Conservation (phyloP, 2,329 filamentous ascomycete species). For the Paracorniculantispora psalliotae region DNA sequence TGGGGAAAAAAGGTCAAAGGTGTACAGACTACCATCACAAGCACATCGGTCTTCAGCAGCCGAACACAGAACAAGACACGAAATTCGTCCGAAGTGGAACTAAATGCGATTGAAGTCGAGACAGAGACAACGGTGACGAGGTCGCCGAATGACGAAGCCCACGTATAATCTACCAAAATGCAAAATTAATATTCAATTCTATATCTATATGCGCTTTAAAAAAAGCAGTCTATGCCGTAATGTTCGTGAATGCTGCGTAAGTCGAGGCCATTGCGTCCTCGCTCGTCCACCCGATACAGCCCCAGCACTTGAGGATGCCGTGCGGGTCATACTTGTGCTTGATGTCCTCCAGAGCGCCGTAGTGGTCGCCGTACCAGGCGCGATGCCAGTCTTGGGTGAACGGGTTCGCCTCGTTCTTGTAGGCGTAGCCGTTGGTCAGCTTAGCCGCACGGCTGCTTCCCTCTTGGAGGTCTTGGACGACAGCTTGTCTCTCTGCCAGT, state of each 20-base stretch:
- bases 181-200: background rate
- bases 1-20: background rate
- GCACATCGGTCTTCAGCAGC: background rate
- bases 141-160: background rate
- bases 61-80: background rate
- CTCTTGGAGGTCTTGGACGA: constrained; percentile 18
- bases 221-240: background rate
- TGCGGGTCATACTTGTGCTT: constrained; percentile 14
- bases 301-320: constrained; percentile 9
- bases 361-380: constrained; percentile 9
- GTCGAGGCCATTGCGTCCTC: background rate
- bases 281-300: constrained; percentile 11
- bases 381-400: constrained; percentile 5
- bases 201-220: background rate
- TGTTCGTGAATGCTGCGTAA: constrained; percentile 3
- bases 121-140: background rate
- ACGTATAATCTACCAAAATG: background rate
- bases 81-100: constrained; percentile 5
- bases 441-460: constrained; percentile 11
- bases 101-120: constrained; percentile 7
- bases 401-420: constrained; percentile 13
- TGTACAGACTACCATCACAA: constrained; percentile 2
- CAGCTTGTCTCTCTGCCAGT: constrained; percentile 7
- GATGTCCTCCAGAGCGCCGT: background rate
- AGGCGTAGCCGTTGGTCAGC: constrained; percentile 13